These are phyloP conservation scores for Pleurotus tuoliensis DNA, from an alignment of 768 basidiomycete species.

Conservation along the genomic window DNA sequence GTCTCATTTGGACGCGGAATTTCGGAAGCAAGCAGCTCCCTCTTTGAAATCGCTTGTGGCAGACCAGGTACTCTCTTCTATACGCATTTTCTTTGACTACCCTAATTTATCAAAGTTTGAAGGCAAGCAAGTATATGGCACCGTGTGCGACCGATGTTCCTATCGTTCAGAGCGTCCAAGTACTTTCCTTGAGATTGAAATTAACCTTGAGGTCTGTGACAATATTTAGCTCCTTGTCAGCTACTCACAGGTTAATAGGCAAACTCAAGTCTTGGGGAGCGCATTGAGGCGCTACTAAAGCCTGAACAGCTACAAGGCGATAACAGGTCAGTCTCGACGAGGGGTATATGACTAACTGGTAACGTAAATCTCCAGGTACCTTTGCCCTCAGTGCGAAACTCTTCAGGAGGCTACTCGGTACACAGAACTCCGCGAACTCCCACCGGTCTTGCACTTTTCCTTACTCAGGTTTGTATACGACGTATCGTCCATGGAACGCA, in stretches of 20 bases:
- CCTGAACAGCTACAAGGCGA: slow-evolving; percentile 76
- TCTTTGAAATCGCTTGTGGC: slow-evolving; percentile 65
- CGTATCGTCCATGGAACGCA: slow-evolving; percentile 69
- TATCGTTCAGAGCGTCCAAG: slow-evolving; percentile 62
- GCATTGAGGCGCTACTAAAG: slow-evolving; percentile 59
- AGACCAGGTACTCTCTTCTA: slow-evolving; percentile 50
- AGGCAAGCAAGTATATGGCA: slow-evolving; percentile 79
- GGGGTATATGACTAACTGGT: neutral
- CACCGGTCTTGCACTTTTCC: slow-evolving; percentile 89
- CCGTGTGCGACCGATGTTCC: slow-evolving; percentile 65
- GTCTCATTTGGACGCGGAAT: slow-evolving; percentile 82
- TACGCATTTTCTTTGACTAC: neutral
- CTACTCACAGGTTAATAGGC: slow-evolving; percentile 38
- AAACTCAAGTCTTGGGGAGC: slow-evolving; percentile 69
- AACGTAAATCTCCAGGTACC: slow-evolving; percentile 50
- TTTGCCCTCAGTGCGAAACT: slow-evolving; percentile 68
- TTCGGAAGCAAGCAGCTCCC: slow-evolving; percentile 71
- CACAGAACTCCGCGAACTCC: slow-evolving; percentile 65
- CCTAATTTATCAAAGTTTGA: slow-evolving; percentile 61
- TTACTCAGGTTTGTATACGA: slow-evolving; percentile 93
- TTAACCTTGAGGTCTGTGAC: slow-evolving; percentile 64
- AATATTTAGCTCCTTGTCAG: neutral
- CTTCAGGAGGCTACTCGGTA: slow-evolving; percentile 80
- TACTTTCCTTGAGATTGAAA: slow-evolving; percentile 86
- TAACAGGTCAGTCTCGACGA: slow-evolving; percentile 57